phyloP scores from a whole-genome alignment of 768 basidiomycete genomes.

The Trametes gibbosa region DNA sequence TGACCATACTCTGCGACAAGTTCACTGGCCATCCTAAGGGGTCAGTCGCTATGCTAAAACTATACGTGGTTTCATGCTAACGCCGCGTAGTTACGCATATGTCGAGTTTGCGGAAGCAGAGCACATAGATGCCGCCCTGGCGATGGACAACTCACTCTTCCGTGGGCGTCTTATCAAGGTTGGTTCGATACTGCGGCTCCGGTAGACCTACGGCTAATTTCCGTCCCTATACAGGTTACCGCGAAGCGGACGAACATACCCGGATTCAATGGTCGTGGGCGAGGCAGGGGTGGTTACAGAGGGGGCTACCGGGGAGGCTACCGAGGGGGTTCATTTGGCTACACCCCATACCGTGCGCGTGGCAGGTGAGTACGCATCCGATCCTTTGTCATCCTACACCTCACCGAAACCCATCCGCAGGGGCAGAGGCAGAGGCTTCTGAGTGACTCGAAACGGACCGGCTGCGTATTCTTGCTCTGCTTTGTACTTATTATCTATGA shows the following conservation, averaged over 20 bases:
- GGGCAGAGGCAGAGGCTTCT: conserved; percentile 77
- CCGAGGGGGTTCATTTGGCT: conserved; percentile 57
- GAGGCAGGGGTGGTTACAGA: conserved; percentile 54
- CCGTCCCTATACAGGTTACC: conserved; percentile 63
- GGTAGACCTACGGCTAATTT: not conserved
- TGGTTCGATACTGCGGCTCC: conserved; percentile 22
- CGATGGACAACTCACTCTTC: conserved; percentile 96
- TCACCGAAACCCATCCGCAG: conserved; percentile 31
- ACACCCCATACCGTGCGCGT: conserved; percentile 63
- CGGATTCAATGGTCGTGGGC: conserved; percentile 74
- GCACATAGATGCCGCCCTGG: conserved; percentile 85
- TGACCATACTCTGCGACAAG: conserved; percentile 99
- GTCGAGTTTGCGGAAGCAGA: conserved; percentile 96
- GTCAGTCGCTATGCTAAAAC: conserved; percentile 39
- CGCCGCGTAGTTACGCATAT: conserved; percentile 81
- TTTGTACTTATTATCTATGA: conserved; percentile 21
- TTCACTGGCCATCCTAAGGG: conserved; percentile 99
- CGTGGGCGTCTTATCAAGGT: conserved; percentile 92
- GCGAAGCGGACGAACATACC: conserved; percentile 96
- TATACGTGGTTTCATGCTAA: not conserved
- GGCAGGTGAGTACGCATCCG: conserved; percentile 57
- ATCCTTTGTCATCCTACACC: not conserved
- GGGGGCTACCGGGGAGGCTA: conserved; percentile 56
- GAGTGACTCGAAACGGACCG: conserved; percentile 20
- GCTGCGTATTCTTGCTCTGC: conserved; percentile 7